Percentiles rank a stretch among this genome's conserved stretches.
These are phyloP conservation scores for Pleurotus djamor DNA, from an alignment of 768 basidiomycete genomes.

Conservation along the genomic window DNA sequence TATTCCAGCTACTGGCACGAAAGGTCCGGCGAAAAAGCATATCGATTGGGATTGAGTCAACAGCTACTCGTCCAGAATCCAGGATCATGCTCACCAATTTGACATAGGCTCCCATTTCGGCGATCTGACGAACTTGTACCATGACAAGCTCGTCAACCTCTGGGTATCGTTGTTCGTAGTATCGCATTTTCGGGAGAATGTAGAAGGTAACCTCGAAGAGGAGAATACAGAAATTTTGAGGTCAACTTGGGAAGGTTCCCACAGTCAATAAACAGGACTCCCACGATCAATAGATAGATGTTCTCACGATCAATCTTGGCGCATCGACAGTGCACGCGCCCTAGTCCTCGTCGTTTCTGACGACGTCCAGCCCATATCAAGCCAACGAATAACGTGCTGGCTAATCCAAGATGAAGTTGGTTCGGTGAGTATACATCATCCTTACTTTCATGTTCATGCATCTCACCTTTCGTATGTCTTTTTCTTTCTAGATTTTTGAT, in stretches of 20 bases:
- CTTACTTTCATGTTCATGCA: conserved; percentile 3
- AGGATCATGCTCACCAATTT: conserved; percentile 68
- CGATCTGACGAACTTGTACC: conserved; percentile 99
- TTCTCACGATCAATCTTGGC: background rate
- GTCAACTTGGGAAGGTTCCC: background rate
- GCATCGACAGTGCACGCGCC: background rate
- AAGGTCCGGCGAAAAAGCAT: background rate
- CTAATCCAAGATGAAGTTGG: conserved; percentile 9
- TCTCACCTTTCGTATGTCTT: conserved; percentile 13
- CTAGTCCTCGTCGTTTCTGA: background rate
- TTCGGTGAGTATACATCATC: conserved; percentile 3
- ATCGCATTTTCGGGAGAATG: conserved; percentile 59
- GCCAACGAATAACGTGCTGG: background rate
- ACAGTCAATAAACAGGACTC: background rate
- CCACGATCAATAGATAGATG: too few species aligned
- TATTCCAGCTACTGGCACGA: conserved; percentile 77
- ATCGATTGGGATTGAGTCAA: background rate
- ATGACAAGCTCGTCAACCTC: conserved; percentile 99
- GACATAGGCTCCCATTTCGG: conserved; percentile 99
- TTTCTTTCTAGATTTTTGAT: conserved; percentile 79
- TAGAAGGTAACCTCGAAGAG: background rate
- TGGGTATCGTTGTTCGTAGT: conserved; percentile 91
- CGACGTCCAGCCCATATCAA: background rate
- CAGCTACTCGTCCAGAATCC: background rate
- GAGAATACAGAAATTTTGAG: background rate